phyloP scores from a whole-genome alignment of 2,329 filamentous ascomycete species.

The Talaromyces atroroseus region DNA sequence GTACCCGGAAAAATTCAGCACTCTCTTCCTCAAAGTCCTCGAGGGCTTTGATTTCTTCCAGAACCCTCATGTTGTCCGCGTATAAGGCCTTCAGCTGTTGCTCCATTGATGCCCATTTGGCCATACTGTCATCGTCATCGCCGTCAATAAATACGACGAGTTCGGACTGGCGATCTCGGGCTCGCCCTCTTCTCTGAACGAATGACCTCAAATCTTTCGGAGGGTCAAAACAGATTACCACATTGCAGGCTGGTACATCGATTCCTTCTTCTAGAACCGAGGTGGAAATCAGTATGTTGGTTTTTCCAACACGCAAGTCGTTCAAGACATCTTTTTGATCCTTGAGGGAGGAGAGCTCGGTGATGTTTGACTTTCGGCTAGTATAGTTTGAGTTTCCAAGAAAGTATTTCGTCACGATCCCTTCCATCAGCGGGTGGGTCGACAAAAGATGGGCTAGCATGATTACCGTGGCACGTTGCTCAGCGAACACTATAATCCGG shows the following conservation, averaged over 20 bases:
- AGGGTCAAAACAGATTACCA: conserved; percentile 60
- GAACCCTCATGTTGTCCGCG: conserved; percentile 56
- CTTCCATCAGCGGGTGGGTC: conserved; percentile 43
- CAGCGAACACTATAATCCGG: conserved; percentile 61
- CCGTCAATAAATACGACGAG: conserved; percentile 48
- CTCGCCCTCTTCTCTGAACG: conserved; percentile 60
- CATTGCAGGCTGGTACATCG: conserved; percentile 57
- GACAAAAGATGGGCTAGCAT: conserved; percentile 56
- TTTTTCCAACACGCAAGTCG: conserved; percentile 49
- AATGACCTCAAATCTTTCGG: conserved; percentile 60
- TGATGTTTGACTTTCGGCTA: conserved; percentile 43
- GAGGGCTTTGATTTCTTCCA: conserved; percentile 41
- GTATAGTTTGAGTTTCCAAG: conserved; percentile 46
- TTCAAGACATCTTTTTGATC: conserved; percentile 49
- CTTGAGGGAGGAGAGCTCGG: conserved; percentile 44
- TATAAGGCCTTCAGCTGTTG: conserved; percentile 66
- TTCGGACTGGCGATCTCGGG: conserved; percentile 51
- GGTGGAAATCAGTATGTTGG: conserved; percentile 55
- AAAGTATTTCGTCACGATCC: conserved; percentile 44
- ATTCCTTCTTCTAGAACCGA: conserved; percentile 58
- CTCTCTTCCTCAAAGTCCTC: conserved; percentile 46
- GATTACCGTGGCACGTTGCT: conserved; percentile 56
- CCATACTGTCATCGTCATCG: conserved; percentile 27
- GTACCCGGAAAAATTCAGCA: conserved; percentile 35
- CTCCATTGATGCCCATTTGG: conserved; percentile 64